phyloP scores from a whole-genome alignment of 306 rosid genomes.

The Acmispon strigosus region DNA sequence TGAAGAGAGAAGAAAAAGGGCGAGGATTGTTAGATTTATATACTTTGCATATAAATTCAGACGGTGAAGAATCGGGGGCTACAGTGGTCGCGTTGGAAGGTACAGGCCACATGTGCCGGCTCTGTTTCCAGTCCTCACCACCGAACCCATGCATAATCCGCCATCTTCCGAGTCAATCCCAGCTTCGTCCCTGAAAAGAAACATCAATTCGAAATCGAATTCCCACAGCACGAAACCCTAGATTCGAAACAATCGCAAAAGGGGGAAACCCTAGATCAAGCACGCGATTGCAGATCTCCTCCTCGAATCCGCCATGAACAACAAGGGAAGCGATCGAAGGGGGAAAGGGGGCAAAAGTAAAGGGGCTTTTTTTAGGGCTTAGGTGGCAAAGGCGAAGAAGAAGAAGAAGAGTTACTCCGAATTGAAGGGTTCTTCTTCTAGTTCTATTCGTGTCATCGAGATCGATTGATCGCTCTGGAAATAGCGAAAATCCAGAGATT shows the following conservation, averaged over 20 bases:
- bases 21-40: background rate
- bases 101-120: slow-evolving; percentile 99
- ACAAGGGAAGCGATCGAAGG: background rate
- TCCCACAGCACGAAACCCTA: slow-evolving; percentile 33
- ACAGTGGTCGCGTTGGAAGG: slow-evolving; percentile 76
- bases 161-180: slow-evolving; percentile 78
- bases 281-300: slow-evolving; percentile 33
- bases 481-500: slow-evolving; percentile 52
- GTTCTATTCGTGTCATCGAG: slow-evolving; percentile 30
- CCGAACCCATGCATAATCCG: slow-evolving; percentile 90
- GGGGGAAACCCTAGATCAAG: slow-evolving; percentile 56
- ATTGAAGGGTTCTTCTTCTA: background rate
- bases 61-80: slow-evolving; percentile 57
- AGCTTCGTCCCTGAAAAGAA: slow-evolving; percentile 56
- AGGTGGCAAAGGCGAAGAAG: slow-evolving; percentile 22
- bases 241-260: slow-evolving; percentile 2
- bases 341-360: background rate
- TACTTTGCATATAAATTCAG: slow-evolving; percentile 66
- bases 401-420: slow-evolving; percentile 6
- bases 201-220: slow-evolving; percentile 83
- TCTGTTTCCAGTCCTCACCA: slow-evolving; percentile 79
- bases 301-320: slow-evolving; percentile 20
- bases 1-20: background rate
- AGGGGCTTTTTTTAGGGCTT: slow-evolving; percentile 42
- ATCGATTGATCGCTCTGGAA: slow-evolving; percentile 42